These are phyloP conservation scores for Cystobasidium onofrii DNA, from an alignment of 768 basidiomycete species.

Conservation along the genomic window DNA sequence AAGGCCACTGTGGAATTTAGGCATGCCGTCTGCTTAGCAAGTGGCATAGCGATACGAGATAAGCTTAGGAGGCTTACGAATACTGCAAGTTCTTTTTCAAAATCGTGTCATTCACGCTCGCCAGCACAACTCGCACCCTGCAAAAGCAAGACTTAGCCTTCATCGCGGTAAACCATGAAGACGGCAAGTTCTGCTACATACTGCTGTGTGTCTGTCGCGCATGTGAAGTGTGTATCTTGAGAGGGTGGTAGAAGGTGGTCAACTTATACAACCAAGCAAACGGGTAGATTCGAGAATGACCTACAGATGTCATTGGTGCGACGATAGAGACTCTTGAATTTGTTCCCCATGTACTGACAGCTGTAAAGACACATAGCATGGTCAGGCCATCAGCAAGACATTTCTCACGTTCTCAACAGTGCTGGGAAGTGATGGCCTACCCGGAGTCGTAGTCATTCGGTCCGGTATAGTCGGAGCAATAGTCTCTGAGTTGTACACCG, in stretches of 20 bases:
- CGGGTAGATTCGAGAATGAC: background rate
- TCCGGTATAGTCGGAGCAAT: conserved; percentile 25
- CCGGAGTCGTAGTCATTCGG: conserved; percentile 16
- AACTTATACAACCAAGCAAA: background rate
- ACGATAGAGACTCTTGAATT: conserved; percentile 18
- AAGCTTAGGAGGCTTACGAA: background rate
- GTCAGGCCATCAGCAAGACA: background rate
- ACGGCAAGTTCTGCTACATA: background rate
- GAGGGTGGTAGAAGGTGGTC: background rate
- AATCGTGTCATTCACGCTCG: conserved; percentile 26
- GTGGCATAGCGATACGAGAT: no score
- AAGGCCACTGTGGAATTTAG: no score
- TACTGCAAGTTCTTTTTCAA: conserved; percentile 14
- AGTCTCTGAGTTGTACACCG: background rate
- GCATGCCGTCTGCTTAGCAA: no score
- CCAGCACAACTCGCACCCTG: conserved; percentile 23
- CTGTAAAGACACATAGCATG: background rate
- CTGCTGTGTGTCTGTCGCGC: conserved; percentile 24
- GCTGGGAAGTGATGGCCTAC: background rate
- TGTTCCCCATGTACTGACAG: conserved; percentile 8
- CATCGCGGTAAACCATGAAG: no score
- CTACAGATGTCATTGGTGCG: conserved; percentile 1
- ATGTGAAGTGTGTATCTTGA: conserved; percentile 21
- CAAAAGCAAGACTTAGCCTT: background rate
- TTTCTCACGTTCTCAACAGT: no score